Evolutionary conservation across 257 asterid species (phyloP).

Genomic region (Nicotiana paniculata): DNA sequence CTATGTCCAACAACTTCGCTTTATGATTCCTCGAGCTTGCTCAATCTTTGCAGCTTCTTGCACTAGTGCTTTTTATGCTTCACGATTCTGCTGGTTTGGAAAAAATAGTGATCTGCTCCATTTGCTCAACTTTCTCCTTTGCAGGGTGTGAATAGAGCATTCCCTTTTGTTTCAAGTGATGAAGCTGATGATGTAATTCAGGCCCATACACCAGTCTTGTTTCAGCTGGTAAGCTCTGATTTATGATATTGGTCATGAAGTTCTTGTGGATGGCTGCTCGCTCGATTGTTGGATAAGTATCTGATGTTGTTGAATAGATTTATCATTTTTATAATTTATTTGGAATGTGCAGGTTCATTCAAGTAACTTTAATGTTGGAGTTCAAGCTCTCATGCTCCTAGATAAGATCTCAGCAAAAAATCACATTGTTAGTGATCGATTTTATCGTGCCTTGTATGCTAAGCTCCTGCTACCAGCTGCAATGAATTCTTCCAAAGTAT

Average conservation of each 20-base stretch:
- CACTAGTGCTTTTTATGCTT: background rate
- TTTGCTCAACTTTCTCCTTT: conserved; percentile 16
- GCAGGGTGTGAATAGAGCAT: conserved; percentile 98
- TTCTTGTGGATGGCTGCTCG: background rate
- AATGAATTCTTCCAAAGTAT: conserved; percentile 92
- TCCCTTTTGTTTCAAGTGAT: conserved; percentile 76
- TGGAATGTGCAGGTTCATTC: conserved; percentile 73
- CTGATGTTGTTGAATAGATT: background rate
- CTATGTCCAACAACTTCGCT: background rate
- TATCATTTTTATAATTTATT: background rate
- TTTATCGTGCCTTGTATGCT: conserved; percentile 94
- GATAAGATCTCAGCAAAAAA: conserved; percentile 88
- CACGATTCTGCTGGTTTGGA: background rate
- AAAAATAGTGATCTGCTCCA: background rate
- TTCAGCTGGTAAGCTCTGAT: conserved; percentile 66
- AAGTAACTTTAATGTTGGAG: conserved; percentile 89
- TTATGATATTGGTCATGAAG: background rate
- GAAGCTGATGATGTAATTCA: conserved; percentile 80
- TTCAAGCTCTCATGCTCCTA: conserved; percentile 95
- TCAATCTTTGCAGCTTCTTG: background rate
- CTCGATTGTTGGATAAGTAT: background rate
- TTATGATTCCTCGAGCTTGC: background rate
- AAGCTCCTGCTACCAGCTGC: conserved; percentile 91
- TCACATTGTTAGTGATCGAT: conserved; percentile 89
- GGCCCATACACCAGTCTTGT: conserved; percentile 80